Percentiles rank a stretch among this genome's conserved stretches.
Evolutionary conservation across 176 grass and related monocot species (phyloP).

Genomic region (Poa annua): DNA sequence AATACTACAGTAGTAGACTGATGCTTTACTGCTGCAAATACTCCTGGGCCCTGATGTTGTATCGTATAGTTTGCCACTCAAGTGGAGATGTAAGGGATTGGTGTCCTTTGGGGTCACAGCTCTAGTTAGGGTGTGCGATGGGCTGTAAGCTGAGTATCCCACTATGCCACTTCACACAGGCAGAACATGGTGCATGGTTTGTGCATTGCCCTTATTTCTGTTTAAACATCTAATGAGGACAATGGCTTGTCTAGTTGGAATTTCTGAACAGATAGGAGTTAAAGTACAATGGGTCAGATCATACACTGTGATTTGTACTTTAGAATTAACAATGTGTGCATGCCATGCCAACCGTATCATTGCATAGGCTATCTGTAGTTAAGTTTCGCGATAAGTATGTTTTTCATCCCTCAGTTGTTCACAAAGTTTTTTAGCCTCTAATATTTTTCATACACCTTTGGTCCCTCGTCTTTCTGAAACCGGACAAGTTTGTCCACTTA

Average conservation of each 20-base stretch:
- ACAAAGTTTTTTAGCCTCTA: not conserved
- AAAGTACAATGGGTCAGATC: not conserved
- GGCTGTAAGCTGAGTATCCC: not conserved
- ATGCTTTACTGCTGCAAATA: not conserved
- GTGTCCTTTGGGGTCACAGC: not conserved
- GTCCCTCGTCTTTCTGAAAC: not conserved
- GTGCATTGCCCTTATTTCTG: constrained; percentile 2
- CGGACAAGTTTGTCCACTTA: not conserved
- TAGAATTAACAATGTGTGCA: not conserved
- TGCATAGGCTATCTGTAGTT: constrained; percentile 6
- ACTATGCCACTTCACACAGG: not conserved
- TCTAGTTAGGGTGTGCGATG: not conserved
- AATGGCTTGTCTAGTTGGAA: not conserved
- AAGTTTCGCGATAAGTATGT: not conserved
- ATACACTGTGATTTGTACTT: constrained; percentile 22
- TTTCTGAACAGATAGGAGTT: not conserved
- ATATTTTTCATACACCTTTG: not conserved
- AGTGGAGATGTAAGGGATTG: not conserved
- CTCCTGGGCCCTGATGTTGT: constrained; percentile 16
- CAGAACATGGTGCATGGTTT: constrained; percentile 7
- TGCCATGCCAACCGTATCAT: not conserved
- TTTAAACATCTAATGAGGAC: not conserved
- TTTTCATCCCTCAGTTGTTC: not conserved
- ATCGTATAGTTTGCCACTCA: constrained; percentile 31
- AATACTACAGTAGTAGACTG: constrained; percentile 10